A percentile compares a stretch with the other conserved stretches of the same genome.
These are phyloP conservation scores for Colletotrichum noveboracense DNA, from an alignment of 2,329 filamentous ascomycete species.

Conservation along the genomic window DNA sequence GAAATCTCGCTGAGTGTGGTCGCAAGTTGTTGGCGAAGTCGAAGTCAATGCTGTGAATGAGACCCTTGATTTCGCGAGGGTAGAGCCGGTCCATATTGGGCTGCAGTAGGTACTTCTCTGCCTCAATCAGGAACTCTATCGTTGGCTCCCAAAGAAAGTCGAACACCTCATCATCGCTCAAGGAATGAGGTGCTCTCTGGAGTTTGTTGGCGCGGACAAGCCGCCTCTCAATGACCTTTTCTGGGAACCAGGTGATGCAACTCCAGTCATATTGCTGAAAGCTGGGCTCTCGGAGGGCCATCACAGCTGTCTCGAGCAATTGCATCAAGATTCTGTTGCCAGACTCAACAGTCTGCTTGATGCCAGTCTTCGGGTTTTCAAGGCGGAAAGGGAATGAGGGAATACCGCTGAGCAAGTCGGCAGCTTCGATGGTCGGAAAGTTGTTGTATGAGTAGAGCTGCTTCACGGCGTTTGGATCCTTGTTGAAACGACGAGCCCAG, in stretches of 20 bases:
- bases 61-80: neutral
- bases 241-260: neutral
- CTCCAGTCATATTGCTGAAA: neutral
- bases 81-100: neutral
- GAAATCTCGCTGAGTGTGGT: neutral
- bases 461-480: conserved; percentile 24
- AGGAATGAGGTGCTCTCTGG: neutral
- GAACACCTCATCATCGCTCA: neutral
- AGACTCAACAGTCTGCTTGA: neutral
- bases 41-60: neutral
- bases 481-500: conserved; percentile 35
- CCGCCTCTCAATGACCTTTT: neutral
- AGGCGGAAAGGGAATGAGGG: neutral
- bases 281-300: neutral
- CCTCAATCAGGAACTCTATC: neutral
- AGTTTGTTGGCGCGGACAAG: neutral
- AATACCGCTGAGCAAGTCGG: neutral
- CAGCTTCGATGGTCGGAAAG: neutral
- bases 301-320: neutral
- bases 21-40: neutral
- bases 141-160: neutral
- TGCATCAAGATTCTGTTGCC: neutral
- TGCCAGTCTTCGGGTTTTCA: neutral
- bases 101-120: neutral
- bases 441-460: conserved; percentile 21